phyloP scores from a whole-genome alignment of 345 rosid genomes.

The Eucalyptus coolabah region DNA sequence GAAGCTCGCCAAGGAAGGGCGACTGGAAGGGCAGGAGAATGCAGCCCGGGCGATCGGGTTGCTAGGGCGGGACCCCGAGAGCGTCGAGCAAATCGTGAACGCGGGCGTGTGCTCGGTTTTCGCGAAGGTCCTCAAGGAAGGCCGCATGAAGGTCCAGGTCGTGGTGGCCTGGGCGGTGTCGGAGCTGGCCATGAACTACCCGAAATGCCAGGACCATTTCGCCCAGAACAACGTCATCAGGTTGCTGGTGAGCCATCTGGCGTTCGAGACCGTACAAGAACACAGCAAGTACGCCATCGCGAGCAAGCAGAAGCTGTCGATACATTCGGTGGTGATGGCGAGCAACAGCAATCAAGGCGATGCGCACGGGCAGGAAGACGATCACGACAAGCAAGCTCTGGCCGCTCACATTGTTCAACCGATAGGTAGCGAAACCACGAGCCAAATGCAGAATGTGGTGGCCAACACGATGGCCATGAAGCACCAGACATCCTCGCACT shows the following conservation, averaged over 20 bases:
- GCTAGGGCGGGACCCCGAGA: conserved; percentile 61
- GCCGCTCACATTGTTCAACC: conserved; percentile 18
- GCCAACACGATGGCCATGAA: conserved; percentile 23
- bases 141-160: conserved; percentile 64
- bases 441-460: conserved; percentile 37
- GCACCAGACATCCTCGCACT: neutral
- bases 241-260: conserved; percentile 71
- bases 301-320: conserved; percentile 34
- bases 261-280: conserved; percentile 80
- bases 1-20: conserved; percentile 69
- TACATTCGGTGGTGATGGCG: conserved; percentile 43
- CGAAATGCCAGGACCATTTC: conserved; percentile 67
- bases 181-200: conserved; percentile 49
- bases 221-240: conserved; percentile 62
- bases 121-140: conserved; percentile 75
- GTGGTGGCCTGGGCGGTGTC: conserved; percentile 72
- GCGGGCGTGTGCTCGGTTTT: conserved; percentile 65
- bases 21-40: conserved; percentile 65
- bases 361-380: neutral
- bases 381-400: neutral
- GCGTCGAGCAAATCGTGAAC: conserved; percentile 70
- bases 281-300: conserved; percentile 53
- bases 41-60: conserved; percentile 76
- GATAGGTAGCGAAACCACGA: conserved; percentile 21
- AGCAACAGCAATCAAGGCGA: neutral